Base-by-base conservation (phyloP, 139 green algal species). In the Picochlorum sp. region DNA sequence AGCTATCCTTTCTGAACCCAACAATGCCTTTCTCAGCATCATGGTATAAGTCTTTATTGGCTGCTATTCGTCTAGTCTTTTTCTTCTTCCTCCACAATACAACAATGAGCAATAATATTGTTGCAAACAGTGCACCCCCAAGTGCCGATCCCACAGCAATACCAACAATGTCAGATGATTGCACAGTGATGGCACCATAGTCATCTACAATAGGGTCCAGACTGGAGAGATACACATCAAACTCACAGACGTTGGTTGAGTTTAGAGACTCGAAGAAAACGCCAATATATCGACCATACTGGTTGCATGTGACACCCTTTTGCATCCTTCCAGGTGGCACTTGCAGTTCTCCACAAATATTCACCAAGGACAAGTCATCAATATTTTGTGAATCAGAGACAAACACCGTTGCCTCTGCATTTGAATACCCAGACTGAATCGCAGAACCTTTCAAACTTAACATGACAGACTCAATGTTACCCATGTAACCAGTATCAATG, bases 141-240 rank as follows among this genome's bases (percentile, higher is more conserved):
- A 65, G 13, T 20, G 58, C 58, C 2, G 41, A 49, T 6, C 58
- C 58, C 7, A 65, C 58, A 28, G 58, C 58, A 32, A 65, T 65
- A 23, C 41, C 58, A 18, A 65, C 58, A 32, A 65, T 23, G 57
- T 65, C 23, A 21, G n/a, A 26, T 13, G 41, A 26, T 23, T 16
- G 13, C 15, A 65, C 58, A 3, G 41, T 57, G 21, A 15, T 26
- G 34, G 7, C 34, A 41, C 34, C 8, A 41, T 13, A 41, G 8
- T 11, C 34, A 41, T 41, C 34, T 41, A 41, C 8, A 11, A 0
- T 11, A 0, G 34, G 34, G 7, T 41, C 21, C 8, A 32, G 18
- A 8, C 20, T 23, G 15, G n/a, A 26, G 15, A 65, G 23, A 32
- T 21, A 65, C 14, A 65, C 58, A 32, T 65, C 58, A 51, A 65